Evolutionary conservation across 352 stramenopile genomes (phyloP), one percentile per base, ranked within the genome.

Genomic region (Pythium utonaiense): DNA sequence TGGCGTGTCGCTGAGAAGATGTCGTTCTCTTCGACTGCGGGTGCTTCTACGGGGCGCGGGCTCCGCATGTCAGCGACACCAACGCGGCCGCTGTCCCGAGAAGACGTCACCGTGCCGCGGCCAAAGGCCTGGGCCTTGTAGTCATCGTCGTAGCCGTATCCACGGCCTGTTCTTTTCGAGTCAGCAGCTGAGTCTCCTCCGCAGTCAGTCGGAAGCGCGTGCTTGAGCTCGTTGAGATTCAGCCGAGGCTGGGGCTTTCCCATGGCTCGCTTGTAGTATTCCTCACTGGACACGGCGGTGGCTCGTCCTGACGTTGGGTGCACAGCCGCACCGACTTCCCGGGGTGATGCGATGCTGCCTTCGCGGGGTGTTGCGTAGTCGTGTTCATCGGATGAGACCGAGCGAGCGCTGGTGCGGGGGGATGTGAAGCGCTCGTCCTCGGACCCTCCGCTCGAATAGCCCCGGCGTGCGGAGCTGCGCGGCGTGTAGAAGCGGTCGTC

Each of bases 1-100:
- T 97, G 89, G 21, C 86, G 67, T 8, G 84, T 72, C 9, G 88
- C 83, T 17, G 84, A 96, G 65, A 97, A 97, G 22, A 96, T 75
- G 61, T 97, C 87, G 66, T 88, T 87, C 45, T 88, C 77, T 0
- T 74, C 64, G 1, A 66, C 58, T 3, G 50, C 31, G 1, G 71
- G 65, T 2, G 69, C 62, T 24, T 70, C 49, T 24, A 56, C 54
- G 6, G 13, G 33, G 41, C 30, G 67, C 51, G 38, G 42, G 22
- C 33, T 70, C 54, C 36, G 67, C 13, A 41, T 47, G 57, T 50
- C 50, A 38, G 60, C 52, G 8, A 41, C 21, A 16, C n/a, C 64
- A 33, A 33, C 52, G 38, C 41, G 27, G 9, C 7, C 19, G 22
- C 13, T 21, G 16, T 69, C 45, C 19, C 45, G 21, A 6, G 27